phyloP scores from a whole-genome alignment of 148 eudicot species.

The Chenopodium quinoa region DNA sequence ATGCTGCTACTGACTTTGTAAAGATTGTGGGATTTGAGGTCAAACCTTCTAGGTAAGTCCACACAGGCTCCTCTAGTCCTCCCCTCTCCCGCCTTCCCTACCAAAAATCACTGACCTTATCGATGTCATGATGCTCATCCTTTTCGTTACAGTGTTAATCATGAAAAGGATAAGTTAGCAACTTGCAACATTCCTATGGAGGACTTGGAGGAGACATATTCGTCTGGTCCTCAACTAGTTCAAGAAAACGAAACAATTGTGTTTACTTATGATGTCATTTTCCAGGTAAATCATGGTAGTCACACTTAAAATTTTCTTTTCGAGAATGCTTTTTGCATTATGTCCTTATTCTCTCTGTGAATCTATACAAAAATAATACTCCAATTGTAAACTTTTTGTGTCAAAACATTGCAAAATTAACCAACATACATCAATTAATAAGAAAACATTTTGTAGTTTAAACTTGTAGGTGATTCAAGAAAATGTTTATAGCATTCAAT shows the following conservation, averaged over 20 bases:
- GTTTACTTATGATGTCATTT: slow-evolving; percentile 43
- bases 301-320: not conserved
- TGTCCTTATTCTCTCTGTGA: not conserved
- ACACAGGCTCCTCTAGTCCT: not conserved
- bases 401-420: no score
- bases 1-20: slow-evolving; percentile 20
- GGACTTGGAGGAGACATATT: slow-evolving; percentile 10
- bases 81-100: not conserved
- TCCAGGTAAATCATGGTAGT: slow-evolving; percentile 23
- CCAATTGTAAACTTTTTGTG: no score
- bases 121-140: not conserved
- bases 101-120: no score
- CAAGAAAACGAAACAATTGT: slow-evolving; percentile 38
- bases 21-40: slow-evolving; percentile 45
- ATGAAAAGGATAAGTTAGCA: not conserved
- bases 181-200: slow-evolving; percentile 26
- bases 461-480: no score
- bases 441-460: no score
- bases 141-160: slow-evolving; percentile 30
- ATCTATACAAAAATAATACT: not conserved
- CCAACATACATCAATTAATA: no score
- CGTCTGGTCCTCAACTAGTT: slow-evolving; percentile 32
- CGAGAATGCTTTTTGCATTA: not conserved
- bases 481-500: no score
- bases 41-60: slow-evolving; percentile 34